Evolutionary conservation across 257 asterid species (phyloP), one percentile per base, ranked within the genome.

Genomic region (Fraxinus cuspidata): DNA sequence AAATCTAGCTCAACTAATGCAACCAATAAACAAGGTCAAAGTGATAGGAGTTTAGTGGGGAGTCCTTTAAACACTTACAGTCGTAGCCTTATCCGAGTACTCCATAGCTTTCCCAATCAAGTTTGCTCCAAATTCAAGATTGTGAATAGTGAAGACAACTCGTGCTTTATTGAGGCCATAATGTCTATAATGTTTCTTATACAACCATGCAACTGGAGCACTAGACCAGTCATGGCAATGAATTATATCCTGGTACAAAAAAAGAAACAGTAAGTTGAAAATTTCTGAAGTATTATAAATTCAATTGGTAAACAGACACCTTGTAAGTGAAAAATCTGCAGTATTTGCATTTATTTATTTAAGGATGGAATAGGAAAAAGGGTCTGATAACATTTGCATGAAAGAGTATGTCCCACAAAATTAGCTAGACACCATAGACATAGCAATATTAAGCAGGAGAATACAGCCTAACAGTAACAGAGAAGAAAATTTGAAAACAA

Each of bases 181-280:
- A 73, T 93, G 94, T 88, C 71, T 84, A 73, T 93, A 93, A 44
- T 90, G 96, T 79, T 96, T 97, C 92, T 92, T 96, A 73, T 86
- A 92, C 85, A 96, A 82, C 97, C 99, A 90, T 3, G 99, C 84
- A 84, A 96, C 99, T 72, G 99, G 99, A 86, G 99, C 99, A 87
- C 96, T 92, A 73, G 99, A 93, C 99, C 97, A 92, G 81, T 96
- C 98, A 67, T 96, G 99, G 81, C 98, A 93, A 79, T 96, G 99
- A 74, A 96, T 92, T 73, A 96, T 85, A 82, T 96, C 99, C 99
- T 96, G 92, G 75, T 73, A 83, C 28, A 42, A 29, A 12, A 40
- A 65, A 72, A 80, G 51, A 47, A 82, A 75, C 74, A 77, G 68
- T 11, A 69, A 76, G 72, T 32, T 21, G 58, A 60, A 64, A 70